A percentile compares a stretch with the other conserved stretches of the same genome.
These are phyloP conservation scores for Flaveria sonorensis DNA, from an alignment of 129 eudicot species.

Conservation along the genomic window DNA sequence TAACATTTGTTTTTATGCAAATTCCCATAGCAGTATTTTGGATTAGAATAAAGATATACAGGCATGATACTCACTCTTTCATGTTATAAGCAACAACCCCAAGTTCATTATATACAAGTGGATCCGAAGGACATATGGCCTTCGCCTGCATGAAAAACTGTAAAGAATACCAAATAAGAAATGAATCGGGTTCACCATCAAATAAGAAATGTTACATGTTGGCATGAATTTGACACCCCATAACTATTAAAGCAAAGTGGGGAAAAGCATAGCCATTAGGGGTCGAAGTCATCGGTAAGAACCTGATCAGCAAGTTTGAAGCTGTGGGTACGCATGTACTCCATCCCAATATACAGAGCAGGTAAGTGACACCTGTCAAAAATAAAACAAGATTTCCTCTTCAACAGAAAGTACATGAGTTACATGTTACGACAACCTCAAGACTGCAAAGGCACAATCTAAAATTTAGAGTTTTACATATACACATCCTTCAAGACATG, in stretches of 20 bases:
- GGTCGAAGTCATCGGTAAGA: not conserved
- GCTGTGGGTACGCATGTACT: conserved; percentile 95
- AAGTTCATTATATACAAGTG: conserved; percentile 90
- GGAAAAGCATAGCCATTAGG: conserved; percentile 5
- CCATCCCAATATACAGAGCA: conserved; percentile 92
- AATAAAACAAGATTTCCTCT: conserved; percentile 35
- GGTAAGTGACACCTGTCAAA: conserved; percentile 89
- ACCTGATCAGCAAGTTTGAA: conserved; percentile 99
- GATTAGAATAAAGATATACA: not conserved
- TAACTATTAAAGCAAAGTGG: conserved; percentile 11
- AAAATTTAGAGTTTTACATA: not conserved
- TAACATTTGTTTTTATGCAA: not conserved
- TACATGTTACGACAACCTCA: not conserved
- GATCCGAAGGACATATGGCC: conserved; percentile 79
- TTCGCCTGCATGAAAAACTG: conserved; percentile 97
- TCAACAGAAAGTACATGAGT: conserved; percentile 19
- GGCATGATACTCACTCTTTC: conserved; percentile 68
- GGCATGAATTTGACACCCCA: not conserved
- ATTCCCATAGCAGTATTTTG: not conserved
- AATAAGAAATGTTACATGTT: not conserved
- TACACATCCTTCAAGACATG: not conserved
- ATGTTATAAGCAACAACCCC: conserved; percentile 93
- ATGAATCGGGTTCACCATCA: conserved; percentile 1
- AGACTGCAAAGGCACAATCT: conserved; percentile 10
- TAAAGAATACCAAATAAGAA: conserved; percentile 22